Base-by-base conservation (phyloP, 805 yeast species). In the Alloascoidea africana region DNA sequence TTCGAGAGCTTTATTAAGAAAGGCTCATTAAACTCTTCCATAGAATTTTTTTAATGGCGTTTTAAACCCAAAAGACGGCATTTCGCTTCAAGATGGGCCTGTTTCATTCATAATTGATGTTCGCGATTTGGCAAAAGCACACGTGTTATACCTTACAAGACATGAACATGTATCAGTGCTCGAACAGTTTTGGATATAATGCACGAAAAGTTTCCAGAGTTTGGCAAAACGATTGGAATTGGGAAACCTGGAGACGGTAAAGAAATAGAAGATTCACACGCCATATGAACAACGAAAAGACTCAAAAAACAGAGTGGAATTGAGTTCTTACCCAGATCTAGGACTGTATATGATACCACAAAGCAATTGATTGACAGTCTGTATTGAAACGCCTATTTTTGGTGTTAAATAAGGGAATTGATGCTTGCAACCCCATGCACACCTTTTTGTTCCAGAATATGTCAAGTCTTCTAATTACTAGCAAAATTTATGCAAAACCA, bases 281-380 rank as follows among this genome's bases (percentile, higher is more conserved):
- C n/a, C n/a, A n/a, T 23, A 23, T 8, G 30, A 8, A 8, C 30
- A 23, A 23, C 30, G n/a, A 23, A 8, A n/a, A 23, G n/a, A 23
- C 8, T 8, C 8, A 8, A 23, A 23, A 23, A 23, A 23, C 13
- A n/a, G 30, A 23, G n/a, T 23, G 30, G 30, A 23, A 23, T 23
- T 23, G 30, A 23, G n/a, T 23, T 23, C n/a, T 8, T 23, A 8
- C 30, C 30, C n/a, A 8, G 13, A 8, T 8, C 8, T 8, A 23
- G n/a, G 30, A 23, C 30, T 8, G 13, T 23, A 8, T 23, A 23
- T 23, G 30, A 23, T 23, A 8, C 30, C n/a, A 23, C 30, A 8
- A 23, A 23, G n/a, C 30, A 23, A 23, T 23, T 23, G n/a, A 23
- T 23, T 23, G 14, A 32, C n/a, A n/a, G n/a, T n/a, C n/a, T n/a